Evolutionary conservation across 2,329 filamentous ascomycete genomes (phyloP).

Genomic region (Zymoseptoria crescenta): DNA sequence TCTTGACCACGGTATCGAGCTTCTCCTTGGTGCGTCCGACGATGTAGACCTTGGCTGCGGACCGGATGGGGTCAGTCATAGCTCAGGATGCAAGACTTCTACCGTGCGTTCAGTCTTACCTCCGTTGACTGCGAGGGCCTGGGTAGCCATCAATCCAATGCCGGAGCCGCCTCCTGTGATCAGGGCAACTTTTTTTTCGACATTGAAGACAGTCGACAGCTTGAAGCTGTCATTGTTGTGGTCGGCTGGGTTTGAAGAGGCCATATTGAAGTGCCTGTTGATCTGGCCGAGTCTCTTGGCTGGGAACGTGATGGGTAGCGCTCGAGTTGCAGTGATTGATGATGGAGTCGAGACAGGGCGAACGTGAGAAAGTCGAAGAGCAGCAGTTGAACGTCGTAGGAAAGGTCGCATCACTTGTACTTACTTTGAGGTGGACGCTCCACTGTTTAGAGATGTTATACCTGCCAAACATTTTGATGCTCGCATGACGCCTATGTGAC

Average conservation of each 20-base stretch:
- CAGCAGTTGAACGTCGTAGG: neutral
- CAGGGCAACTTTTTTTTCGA: slow-evolving; percentile 9
- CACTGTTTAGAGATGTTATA: neutral
- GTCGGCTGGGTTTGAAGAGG: slow-evolving; percentile 13
- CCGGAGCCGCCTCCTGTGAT: slow-evolving; percentile 35
- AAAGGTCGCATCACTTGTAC: neutral
- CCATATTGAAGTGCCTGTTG: slow-evolving; percentile 5
- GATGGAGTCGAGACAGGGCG: neutral
- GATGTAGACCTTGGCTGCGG: slow-evolving; percentile 41
- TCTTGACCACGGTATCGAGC: slow-evolving; percentile 39
- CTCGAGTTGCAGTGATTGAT: neutral
- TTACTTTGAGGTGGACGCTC: neutral
- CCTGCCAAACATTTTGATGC: neutral
- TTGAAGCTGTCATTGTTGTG: slow-evolving; percentile 32
- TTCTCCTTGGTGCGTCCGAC: slow-evolving; percentile 42
- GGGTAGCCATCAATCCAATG: slow-evolving; percentile 42
- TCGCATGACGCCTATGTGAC: neutral
- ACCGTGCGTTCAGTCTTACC: neutral
- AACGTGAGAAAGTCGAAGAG: neutral
- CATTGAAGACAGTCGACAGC: slow-evolving; percentile 30
- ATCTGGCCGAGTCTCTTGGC: neutral
- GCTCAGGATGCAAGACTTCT: neutral
- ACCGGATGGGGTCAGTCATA: slow-evolving; percentile 3
- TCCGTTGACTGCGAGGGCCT: slow-evolving; percentile 32
- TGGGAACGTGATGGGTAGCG: neutral